Evolutionary conservation across 768 basidiomycete genomes (phyloP).

Genomic region (Collybiopsis luxurians): DNA sequence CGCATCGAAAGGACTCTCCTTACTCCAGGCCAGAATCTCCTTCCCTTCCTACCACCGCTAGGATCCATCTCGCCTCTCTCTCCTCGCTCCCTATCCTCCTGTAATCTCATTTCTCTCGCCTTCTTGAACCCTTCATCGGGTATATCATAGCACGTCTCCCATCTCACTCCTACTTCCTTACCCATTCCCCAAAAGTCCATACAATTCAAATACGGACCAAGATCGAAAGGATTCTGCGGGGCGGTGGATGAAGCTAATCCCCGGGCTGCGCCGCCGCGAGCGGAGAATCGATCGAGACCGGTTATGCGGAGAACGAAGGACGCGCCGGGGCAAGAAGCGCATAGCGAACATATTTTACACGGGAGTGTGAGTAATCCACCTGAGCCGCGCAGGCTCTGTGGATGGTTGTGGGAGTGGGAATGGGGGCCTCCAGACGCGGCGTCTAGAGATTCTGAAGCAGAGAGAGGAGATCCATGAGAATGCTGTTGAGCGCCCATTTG

Average conservation of each 20-base stretch:
- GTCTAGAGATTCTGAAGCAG: slow-evolving; percentile 17
- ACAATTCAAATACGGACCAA: slow-evolving; percentile 76
- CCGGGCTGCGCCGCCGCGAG: slow-evolving; percentile 75
- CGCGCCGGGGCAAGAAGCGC: slow-evolving; percentile 34
- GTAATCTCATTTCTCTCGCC: slow-evolving; percentile 58
- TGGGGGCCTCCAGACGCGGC: slow-evolving; percentile 27
- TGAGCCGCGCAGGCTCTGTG: slow-evolving; percentile 33
- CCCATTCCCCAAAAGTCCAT: slow-evolving; percentile 94
- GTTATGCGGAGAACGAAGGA: slow-evolving; percentile 87
- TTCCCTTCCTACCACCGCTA: not conserved
- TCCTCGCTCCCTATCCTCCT: slow-evolving; percentile 51
- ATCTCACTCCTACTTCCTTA: slow-evolving; percentile 84
- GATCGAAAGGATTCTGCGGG: slow-evolving; percentile 89
- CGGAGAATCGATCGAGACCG: slow-evolving; percentile 93
- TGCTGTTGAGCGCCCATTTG: slow-evolving; percentile 75
- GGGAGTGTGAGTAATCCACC: slow-evolving; percentile 1
- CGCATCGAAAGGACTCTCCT: slow-evolving; percentile 4
- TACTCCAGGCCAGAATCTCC: not conserved
- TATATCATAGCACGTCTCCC: slow-evolving; percentile 86
- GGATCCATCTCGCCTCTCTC: not conserved
- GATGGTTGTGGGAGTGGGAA: slow-evolving; percentile 46
- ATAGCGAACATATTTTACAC: slow-evolving; percentile 17
- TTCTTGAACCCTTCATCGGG: slow-evolving; percentile 82
- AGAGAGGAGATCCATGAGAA: slow-evolving; percentile 24
- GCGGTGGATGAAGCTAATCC: slow-evolving; percentile 77